Evolutionary conservation across 2,329 filamentous ascomycete species (phyloP).

Genomic region (Ustulina deusta): DNA sequence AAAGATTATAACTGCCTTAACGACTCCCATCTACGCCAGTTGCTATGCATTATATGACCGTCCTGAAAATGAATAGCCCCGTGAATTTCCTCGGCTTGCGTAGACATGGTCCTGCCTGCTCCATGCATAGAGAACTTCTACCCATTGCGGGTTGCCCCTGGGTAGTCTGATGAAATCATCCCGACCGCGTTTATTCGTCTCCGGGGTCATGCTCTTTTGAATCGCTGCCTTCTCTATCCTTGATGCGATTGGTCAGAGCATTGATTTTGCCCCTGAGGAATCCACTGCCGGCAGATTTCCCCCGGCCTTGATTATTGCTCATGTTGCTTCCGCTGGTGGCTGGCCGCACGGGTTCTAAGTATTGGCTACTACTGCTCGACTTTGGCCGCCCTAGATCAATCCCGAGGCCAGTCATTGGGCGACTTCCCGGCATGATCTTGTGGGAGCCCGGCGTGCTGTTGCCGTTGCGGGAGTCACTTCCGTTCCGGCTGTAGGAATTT

Average conservation of each 20-base stretch:
- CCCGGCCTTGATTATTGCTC: slow-evolving; percentile 37
- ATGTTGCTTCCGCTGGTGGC: slow-evolving; percentile 38
- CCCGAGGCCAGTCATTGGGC: slow-evolving; percentile 44
- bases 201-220: slow-evolving; percentile 26
- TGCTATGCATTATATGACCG: slow-evolving; percentile 32
- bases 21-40: slow-evolving; percentile 29
- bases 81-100: neutral
- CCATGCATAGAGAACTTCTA: neutral
- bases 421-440: slow-evolving; percentile 49
- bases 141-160: neutral
- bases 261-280: slow-evolving; percentile 55
- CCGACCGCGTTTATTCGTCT: slow-evolving; percentile 37
- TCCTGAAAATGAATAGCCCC: slow-evolving; percentile 5
- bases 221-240: slow-evolving; percentile 43
- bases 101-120: neutral
- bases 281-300: slow-evolving; percentile 48
- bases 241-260: slow-evolving; percentile 48
- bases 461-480: slow-evolving; percentile 41
- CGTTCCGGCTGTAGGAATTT: slow-evolving; percentile 52
- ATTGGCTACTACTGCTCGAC: slow-evolving; percentile 44
- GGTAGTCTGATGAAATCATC: slow-evolving; percentile 5
- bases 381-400: slow-evolving; percentile 47
- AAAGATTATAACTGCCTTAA: slow-evolving; percentile 19
- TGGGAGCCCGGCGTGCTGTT: slow-evolving; percentile 49
- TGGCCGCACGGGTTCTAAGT: slow-evolving; percentile 36